Base-by-base conservation (phyloP, 2,329 filamentous ascomycete genomes). In the Penicillium sp. region DNA sequence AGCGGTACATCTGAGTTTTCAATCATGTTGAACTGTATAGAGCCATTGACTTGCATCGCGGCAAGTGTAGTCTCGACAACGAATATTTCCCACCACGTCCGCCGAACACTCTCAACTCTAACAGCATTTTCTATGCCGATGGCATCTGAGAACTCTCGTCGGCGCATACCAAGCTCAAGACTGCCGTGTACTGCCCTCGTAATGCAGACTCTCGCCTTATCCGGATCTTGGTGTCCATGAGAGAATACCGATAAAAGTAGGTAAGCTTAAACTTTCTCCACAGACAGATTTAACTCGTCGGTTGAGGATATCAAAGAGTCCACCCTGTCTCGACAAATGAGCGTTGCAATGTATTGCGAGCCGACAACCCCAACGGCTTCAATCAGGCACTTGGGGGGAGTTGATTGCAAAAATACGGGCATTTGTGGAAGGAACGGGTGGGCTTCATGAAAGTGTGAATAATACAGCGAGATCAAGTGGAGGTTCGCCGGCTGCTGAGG, bases 61-160 rank as follows among this genome's bases (percentile, higher is more conserved):
- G 61, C 61, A n/a, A 63, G 57, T 3, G 60, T 35, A 11, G 51
- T 44, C 19, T 63, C 61, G 3, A 60, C n/a, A 19, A 63, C 48
- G 8, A 63, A 46, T 6, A 63, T 60, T 29, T 63, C 61, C 61
- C 61, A 63, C 61, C 61, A 63, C 6, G 61, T 63, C 3, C 61
- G 61, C 7, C 61, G 61, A 5, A 55, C 26, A 30, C 56, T 60
- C 38, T 63, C 52, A 3, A 56, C 57, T 11, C 46, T 13, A 3
- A 60, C 7, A 13, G 61, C 46, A 41, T 46, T 47, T 8, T 56
- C 46, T 7, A 49, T 21, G 3, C 48, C 21, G 11, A 60, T 11
- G 4, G 19, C 35, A 3, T 56, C 52, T 3, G 61, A 63, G 26
- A 30, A 38, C 48, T 57, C 56, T 8, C 51, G 5, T 31, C n/a